Conservation (phyloP, 202 grass and related monocot species). For the Hordeum pubiflorum region DNA sequence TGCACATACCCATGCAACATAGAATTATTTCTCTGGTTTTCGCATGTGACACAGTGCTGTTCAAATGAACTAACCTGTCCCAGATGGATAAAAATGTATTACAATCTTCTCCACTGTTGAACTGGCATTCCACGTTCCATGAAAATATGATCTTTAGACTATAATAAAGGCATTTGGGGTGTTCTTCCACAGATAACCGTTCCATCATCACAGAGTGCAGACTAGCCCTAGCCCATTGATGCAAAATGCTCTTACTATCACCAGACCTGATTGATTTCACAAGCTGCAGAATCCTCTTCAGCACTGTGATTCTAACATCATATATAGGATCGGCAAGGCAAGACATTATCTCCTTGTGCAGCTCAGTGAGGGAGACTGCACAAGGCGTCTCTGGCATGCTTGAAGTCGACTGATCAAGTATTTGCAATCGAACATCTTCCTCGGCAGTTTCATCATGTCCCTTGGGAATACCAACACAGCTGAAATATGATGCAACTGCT, state of each 20-base stretch:
- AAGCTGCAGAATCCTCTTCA: constrained; percentile 78
- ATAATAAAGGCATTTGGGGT: constrained; percentile 86
- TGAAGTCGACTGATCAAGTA: constrained; percentile 35
- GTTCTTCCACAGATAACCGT: constrained; percentile 60
- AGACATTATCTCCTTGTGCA: constrained; percentile 68
- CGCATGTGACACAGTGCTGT: constrained; percentile 43
- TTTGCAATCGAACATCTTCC: constrained; percentile 45
- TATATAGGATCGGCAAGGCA: constrained; percentile 68
- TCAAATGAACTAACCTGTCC: constrained; percentile 78
- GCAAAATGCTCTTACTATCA: constrained; percentile 37
- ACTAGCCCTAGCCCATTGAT: constrained; percentile 60
- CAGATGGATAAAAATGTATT: constrained; percentile 54
- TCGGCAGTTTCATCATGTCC: constrained; percentile 38
- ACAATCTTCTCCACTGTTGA: constrained; percentile 42
- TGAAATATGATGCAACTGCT: constrained; percentile 83
- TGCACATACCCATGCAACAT: constrained; percentile 84
- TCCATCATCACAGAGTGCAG: constrained; percentile 54
- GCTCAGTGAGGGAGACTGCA: constrained; percentile 35
- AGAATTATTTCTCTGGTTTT: constrained; percentile 80
- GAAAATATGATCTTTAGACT: constrained; percentile 76
- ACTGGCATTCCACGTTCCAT: constrained; percentile 53
- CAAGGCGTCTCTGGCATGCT: constrained; percentile 24
- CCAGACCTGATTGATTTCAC: constrained; percentile 45
- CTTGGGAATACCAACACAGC: constrained; percentile 50
- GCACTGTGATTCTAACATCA: constrained; percentile 72